These are phyloP conservation scores for Colletotrichum godetiae DNA, from an alignment of 2,329 filamentous ascomycete species.

Conservation along the genomic window DNA sequence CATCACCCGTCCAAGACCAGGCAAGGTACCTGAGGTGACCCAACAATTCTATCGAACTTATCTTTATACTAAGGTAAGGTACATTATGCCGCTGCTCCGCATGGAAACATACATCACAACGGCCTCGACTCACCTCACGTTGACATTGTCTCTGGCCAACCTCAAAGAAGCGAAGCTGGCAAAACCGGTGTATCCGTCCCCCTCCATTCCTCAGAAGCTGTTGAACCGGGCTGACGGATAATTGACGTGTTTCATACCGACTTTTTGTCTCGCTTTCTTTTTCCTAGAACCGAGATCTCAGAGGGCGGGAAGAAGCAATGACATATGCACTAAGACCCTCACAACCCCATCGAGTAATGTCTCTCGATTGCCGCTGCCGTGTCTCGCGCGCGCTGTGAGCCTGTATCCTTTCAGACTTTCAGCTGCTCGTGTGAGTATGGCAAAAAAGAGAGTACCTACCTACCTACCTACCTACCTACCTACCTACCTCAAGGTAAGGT, in stretches of 20 bases:
- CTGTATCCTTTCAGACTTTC: not conserved
- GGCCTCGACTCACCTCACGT: not conserved
- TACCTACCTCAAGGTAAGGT: no score
- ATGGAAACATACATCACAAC: no score
- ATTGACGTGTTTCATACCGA: constrained; percentile 22
- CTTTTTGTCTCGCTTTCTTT: constrained; percentile 26
- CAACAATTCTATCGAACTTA: not conserved
- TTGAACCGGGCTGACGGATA: constrained; percentile 15
- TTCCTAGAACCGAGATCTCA: constrained; percentile 1
- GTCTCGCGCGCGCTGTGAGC: constrained; percentile 10
- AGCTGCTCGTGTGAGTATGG: not conserved
- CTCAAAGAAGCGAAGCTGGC: not conserved
- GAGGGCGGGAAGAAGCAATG: constrained; percentile 21
- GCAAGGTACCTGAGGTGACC: not conserved
- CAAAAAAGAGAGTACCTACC: not conserved
- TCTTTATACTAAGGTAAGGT: no score
- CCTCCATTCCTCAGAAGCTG: constrained; percentile 1
- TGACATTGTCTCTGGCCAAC: not conserved
- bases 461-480: no score
- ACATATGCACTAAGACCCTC: constrained; percentile 22
- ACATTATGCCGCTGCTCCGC: no score
- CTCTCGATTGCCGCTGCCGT: constrained; percentile 27
- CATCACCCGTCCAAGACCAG: not conserved
- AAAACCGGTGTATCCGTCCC: not conserved
- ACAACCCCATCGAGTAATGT: constrained; percentile 19